Evolutionary conservation across 345 rosid genomes (phyloP).

Genomic region (Pelargonium nanum): DNA sequence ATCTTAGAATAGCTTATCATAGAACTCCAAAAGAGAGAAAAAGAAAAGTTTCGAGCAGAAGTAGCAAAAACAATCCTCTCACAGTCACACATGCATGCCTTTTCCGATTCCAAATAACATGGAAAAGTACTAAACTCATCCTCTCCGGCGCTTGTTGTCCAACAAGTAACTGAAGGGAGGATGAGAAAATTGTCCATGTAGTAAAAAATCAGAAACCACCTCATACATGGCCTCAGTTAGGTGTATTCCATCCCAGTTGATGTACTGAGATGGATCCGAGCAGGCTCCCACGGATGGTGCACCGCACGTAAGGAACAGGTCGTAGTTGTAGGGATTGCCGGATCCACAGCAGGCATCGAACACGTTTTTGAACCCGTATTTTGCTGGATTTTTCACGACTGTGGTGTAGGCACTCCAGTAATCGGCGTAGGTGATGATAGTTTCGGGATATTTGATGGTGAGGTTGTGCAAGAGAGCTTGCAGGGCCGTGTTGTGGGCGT

Average conservation of each 20-base stretch:
- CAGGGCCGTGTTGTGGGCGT: slow-evolving; percentile 42
- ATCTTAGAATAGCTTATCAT: no score
- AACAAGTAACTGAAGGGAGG: not conserved
- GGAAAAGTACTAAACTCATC: not conserved
- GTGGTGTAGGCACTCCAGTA: slow-evolving; percentile 65
- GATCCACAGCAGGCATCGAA: slow-evolving; percentile 21
- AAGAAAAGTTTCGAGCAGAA: no score
- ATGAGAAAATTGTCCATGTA: not conserved
- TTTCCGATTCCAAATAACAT: no score
- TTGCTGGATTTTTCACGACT: slow-evolving; percentile 38
- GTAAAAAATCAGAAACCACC: not conserved
- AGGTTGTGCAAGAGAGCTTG: slow-evolving; percentile 37
- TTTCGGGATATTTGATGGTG: slow-evolving; percentile 42
- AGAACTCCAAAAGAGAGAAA: no score
- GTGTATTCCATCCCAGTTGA: not conserved
- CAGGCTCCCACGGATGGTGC: not conserved
- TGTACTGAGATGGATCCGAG: not conserved
- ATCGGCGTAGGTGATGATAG: slow-evolving; percentile 58
- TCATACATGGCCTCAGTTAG: not conserved
- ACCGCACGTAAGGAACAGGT: not conserved
- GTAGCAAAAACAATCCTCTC: no score
- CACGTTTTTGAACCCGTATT: slow-evolving; percentile 51
- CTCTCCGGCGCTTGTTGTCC: not conserved
- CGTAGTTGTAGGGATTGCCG: not conserved
- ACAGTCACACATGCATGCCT: no score